Evolutionary conservation across 2,329 filamentous ascomycete species (phyloP).

Genomic region (Didymella exigua): DNA sequence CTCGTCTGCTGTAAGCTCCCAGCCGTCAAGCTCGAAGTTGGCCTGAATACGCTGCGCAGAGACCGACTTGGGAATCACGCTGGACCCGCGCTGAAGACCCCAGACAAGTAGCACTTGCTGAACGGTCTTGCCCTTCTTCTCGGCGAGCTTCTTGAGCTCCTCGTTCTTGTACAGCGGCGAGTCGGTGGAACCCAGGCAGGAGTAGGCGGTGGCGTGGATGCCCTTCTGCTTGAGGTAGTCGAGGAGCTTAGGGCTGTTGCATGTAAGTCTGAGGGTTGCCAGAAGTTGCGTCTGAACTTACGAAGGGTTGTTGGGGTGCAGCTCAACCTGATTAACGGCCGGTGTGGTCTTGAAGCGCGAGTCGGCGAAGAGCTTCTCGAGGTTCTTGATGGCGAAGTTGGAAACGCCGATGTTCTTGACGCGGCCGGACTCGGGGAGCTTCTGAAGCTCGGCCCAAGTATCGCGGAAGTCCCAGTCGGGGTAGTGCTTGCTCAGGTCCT

Average conservation of each 20-base stretch:
- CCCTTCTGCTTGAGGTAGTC: constrained; percentile 73
- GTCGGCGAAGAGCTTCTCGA: constrained; percentile 73
- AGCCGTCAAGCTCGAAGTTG: constrained; percentile 77
- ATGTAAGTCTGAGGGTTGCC: constrained; percentile 13
- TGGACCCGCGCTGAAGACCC: constrained; percentile 81
- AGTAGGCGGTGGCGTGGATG: constrained; percentile 78
- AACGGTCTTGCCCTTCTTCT: constrained; percentile 68
- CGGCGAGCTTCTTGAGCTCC: constrained; percentile 66
- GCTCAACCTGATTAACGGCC: constrained; percentile 82
- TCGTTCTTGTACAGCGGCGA: constrained; percentile 72
- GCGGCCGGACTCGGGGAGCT: constrained; percentile 70
- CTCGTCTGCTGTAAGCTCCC: constrained; percentile 74
- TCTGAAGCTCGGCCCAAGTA: constrained; percentile 76
- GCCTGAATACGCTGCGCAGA: constrained; percentile 73
- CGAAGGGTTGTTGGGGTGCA: constrained; percentile 82
- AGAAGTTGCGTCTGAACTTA: constrained; percentile 17
- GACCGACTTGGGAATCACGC: constrained; percentile 85
- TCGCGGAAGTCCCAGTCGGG: constrained; percentile 82
- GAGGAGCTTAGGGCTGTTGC: constrained; percentile 67
- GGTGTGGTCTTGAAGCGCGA: constrained; percentile 66
- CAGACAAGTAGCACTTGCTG: constrained; percentile 81
- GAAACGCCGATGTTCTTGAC: constrained; percentile 83
- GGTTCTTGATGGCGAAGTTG: constrained; percentile 82
- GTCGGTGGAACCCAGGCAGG: constrained; percentile 72
- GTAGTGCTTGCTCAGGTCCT: constrained; percentile 69